Evolutionary conservation across 2,329 filamentous ascomycete genomes (phyloP).

Genomic region (Aspergillus cejpii): DNA sequence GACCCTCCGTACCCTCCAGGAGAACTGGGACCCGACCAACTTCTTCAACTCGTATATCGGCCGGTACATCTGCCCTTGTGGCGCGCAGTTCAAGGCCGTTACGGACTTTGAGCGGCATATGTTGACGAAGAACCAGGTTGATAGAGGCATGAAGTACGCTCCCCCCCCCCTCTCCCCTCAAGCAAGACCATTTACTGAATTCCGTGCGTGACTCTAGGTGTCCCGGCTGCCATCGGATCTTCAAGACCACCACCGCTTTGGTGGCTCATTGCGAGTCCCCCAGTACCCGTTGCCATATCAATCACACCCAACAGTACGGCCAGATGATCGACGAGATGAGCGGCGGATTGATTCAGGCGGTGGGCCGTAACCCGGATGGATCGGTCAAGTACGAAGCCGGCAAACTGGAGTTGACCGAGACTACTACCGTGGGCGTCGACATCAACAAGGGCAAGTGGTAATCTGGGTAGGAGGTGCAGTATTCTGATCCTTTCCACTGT

Average conservation of each 20-base stretch:
- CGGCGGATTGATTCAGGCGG: slow-evolving; percentile 33
- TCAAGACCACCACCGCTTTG: slow-evolving; percentile 34
- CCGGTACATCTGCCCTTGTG: slow-evolving; percentile 34
- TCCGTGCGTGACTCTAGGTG: too few species aligned
- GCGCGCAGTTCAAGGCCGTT: slow-evolving; percentile 19
- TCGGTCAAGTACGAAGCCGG: slow-evolving; percentile 29
- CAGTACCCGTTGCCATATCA: slow-evolving; percentile 32
- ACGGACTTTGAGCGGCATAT: slow-evolving; percentile 32
- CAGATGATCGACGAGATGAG: slow-evolving; percentile 36
- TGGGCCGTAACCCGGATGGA: slow-evolving; percentile 29
- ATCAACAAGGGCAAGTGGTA: slow-evolving; percentile 11
- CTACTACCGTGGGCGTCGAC: slow-evolving; percentile 9
- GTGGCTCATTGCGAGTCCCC: slow-evolving; percentile 39
- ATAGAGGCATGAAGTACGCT: slow-evolving; percentile 19
- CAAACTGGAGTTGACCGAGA: slow-evolving; percentile 13
- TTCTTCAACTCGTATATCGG: slow-evolving; percentile 28
- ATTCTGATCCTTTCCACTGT: too few species aligned
- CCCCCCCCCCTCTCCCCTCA: too few species aligned
- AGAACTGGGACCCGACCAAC: slow-evolving; percentile 24
- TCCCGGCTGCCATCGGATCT: slow-evolving; percentile 35
- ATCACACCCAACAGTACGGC: slow-evolving; percentile 24
- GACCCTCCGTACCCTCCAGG: slow-evolving; percentile 12
- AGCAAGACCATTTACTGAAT: too few species aligned
- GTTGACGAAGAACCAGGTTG: slow-evolving; percentile 13
- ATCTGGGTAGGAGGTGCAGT: not conserved